phyloP scores from a whole-genome alignment of 2,329 filamentous ascomycete genomes.

The Fusarium avenaceum region DNA sequence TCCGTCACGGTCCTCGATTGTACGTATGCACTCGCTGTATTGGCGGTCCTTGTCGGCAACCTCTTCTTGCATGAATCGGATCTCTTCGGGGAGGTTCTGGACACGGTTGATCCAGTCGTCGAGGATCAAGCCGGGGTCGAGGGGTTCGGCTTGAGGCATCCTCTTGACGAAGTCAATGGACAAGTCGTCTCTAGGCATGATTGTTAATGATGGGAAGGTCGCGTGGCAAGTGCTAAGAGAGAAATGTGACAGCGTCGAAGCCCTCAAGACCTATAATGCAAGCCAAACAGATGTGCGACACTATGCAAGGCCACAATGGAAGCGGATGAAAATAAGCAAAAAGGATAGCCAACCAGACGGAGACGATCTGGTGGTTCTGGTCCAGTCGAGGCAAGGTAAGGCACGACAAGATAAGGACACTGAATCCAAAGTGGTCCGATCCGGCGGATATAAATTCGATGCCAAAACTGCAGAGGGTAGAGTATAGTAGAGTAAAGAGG shows the following conservation, averaged over 20 bases:
- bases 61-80: constrained; percentile 86
- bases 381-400: constrained; percentile 26
- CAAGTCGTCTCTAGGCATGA: constrained; percentile 80
- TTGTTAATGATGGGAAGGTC: constrained; percentile 65
- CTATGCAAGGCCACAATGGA: constrained; percentile 23
- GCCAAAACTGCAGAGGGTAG: constrained; percentile 22
- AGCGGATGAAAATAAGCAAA: constrained; percentile 33
- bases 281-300: constrained; percentile 30
- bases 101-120: constrained; percentile 83
- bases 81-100: constrained; percentile 84
- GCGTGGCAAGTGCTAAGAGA: constrained; percentile 44
- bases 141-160: constrained; percentile 72
- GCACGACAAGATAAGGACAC: constrained; percentile 40
- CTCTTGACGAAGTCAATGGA: constrained; percentile 77
- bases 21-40: constrained; percentile 75
- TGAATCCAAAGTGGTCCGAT: constrained; percentile 46
- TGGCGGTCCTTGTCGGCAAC: constrained; percentile 83
- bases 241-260: constrained; percentile 42
- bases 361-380: constrained; percentile 41
- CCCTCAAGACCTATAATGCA: constrained; percentile 38
- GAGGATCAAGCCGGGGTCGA: constrained; percentile 77
- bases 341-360: constrained; percentile 22
- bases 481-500: neutral
- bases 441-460: constrained; percentile 24
- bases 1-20: constrained; percentile 78